Percentiles rank a stretch among this genome's conserved stretches.
Evolutionary conservation across 345 rosid species (phyloP).

Genomic region (Lepidium didymum): DNA sequence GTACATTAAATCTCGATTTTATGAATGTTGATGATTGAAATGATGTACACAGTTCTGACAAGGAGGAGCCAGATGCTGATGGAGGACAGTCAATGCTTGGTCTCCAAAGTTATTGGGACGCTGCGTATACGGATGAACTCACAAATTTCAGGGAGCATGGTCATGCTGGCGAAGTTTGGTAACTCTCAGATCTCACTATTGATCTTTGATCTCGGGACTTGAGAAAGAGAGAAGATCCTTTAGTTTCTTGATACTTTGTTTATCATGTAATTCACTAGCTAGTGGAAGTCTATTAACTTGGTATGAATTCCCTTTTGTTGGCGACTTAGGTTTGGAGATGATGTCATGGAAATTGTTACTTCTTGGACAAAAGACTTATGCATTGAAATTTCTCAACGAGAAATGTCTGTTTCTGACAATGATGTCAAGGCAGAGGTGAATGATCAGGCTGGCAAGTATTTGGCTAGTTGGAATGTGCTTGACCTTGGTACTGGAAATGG

Average conservation of each 20-base stretch:
- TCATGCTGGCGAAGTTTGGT: slow-evolving; percentile 96
- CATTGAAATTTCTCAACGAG: slow-evolving; percentile 48
- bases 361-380: slow-evolving; percentile 89
- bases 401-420: slow-evolving; percentile 27
- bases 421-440: slow-evolving; percentile 28
- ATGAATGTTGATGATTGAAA: not conserved
- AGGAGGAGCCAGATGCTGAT: slow-evolving; percentile 85
- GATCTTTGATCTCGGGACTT: slow-evolving; percentile 5
- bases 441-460: slow-evolving; percentile 49
- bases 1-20: too few species aligned
- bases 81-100: slow-evolving; percentile 79
- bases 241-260: not conserved
- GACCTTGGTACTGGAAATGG: slow-evolving; percentile 98
- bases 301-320: slow-evolving; percentile 8
- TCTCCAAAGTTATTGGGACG: slow-evolving; percentile 90
- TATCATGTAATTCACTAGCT: not conserved
- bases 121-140: slow-evolving; percentile 88
- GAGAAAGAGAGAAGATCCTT: not conserved
- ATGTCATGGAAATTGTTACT: slow-evolving; percentile 83
- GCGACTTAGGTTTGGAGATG: slow-evolving; percentile 74
- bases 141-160: slow-evolving; percentile 87
- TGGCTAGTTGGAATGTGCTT: slow-evolving; percentile 85
- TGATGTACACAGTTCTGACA: slow-evolving; percentile 62
- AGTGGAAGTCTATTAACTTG: not conserved
- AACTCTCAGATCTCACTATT: not conserved